Evolutionary conservation across 306 rosid species (phyloP).

Genomic region (Oxytropis ochrocephala): DNA sequence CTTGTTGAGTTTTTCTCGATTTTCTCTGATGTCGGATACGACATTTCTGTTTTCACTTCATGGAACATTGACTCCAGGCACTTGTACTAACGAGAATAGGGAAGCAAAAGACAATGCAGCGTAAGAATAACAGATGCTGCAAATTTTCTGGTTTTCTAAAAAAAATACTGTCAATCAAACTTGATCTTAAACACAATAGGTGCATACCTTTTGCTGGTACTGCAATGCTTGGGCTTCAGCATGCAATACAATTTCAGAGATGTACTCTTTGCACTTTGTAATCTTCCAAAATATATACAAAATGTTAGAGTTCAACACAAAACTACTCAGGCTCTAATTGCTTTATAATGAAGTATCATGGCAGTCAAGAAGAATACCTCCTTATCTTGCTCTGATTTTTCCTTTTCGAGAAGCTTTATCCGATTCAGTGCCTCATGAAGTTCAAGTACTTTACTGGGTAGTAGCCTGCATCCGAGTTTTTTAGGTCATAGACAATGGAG

Average conservation of each 20-base stretch:
- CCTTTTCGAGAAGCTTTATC: constrained; percentile 76
- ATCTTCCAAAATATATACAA: constrained; percentile 50
- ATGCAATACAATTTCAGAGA: constrained; percentile 78
- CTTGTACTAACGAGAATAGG: constrained; percentile 55
- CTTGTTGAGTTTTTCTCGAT: constrained; percentile 57
- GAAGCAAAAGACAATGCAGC: constrained; percentile 11
- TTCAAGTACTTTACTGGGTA: constrained; percentile 35
- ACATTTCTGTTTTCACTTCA: constrained; percentile 60
- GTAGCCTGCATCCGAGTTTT: constrained; percentile 44
- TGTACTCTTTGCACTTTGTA: constrained; percentile 70
- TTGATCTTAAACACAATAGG: background rate
- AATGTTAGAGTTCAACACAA: constrained; percentile 5
- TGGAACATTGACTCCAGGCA: constrained; percentile 76
- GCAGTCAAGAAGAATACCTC: constrained; percentile 49
- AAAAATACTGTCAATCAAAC: background rate
- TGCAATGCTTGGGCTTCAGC: constrained; percentile 90
- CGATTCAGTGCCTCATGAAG: constrained; percentile 56
- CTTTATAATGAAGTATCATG: background rate
- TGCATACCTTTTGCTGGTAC: constrained; percentile 87
- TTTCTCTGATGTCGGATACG: constrained; percentile 43
- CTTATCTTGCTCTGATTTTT: constrained; percentile 57
- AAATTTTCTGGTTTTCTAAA: background rate
- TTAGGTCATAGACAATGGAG: background rate
- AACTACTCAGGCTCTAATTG: background rate
- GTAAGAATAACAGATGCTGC: constrained; percentile 20